Base-by-base conservation (phyloP, 2,329 filamentous ascomycete genomes). In the Exophiala mesophila region DNA sequence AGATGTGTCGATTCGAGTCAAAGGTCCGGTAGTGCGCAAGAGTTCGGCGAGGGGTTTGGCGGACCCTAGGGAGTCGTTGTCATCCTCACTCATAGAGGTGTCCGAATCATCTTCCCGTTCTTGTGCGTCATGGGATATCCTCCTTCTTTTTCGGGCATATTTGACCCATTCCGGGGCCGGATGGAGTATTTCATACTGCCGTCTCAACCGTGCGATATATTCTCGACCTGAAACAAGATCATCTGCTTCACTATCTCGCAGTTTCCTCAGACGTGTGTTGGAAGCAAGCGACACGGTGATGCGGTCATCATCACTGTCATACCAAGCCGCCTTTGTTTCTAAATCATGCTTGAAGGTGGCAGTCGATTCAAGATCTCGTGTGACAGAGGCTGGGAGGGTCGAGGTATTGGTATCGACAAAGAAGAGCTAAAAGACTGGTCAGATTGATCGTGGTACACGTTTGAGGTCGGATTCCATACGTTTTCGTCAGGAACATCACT, bases 251-350 rank as follows among this genome's bases (percentile, higher is more conserved):
- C 80, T 82, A 37, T 81, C 72, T 48, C 92, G 78, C 49, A 98
- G 71, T 65, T 97, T 97, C 53, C 89, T 79, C 59, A 96, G 64
- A 52, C 85, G 77, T 35, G 80, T 77, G 32, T 83, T 80, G 18
- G 79, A 77, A 3, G 87, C 84, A 28, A 98, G 74, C 10, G 90
- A 97, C 36, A 98, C 76, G 5, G 80, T 78, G 49, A 96, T 70
- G 40, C 86, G 78, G 59, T 97, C 92, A 59, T 98, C 92, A 57
- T 98, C 92, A 63, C 89, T 97, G 62, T 98, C 92, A 55, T 89
- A 81, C 92, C 92, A 98, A 1, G 80, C 85, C 2, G 82, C 74
- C 67, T 16, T 63, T 59, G 33, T 26, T 4, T 13, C 15, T 5
- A 16, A 12, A 13, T 24, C 21, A 12, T 8, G 9, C n/a, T 45